Evolutionary conservation across 1,284 basidiomycete genomes (phyloP).

Genomic region (Cryptococcus jaspeensis): DNA sequence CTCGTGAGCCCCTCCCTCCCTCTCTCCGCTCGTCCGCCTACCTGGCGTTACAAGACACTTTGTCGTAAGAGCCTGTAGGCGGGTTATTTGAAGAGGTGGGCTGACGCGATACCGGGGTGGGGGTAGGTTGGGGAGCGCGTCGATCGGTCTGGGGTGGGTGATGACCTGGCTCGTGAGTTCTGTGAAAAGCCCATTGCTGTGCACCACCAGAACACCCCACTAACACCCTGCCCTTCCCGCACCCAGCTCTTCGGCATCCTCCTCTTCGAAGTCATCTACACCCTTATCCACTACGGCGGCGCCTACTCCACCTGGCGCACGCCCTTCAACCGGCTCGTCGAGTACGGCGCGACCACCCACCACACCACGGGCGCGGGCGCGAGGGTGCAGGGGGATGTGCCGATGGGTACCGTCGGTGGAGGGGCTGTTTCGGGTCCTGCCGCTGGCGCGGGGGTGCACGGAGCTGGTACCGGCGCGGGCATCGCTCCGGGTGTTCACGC

Average conservation of each 20-base stretch:
- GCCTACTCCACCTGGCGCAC: conserved; percentile 28
- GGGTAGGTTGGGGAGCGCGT: conserved; percentile 32
- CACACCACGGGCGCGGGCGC: not conserved
- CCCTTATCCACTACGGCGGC: conserved; percentile 27
- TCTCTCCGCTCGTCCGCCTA: no score
- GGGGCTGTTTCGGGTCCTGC: not conserved
- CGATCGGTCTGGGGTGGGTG: conserved; percentile 39
- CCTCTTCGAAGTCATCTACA: conserved; percentile 35
- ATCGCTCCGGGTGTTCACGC: not conserved
- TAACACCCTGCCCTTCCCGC: not conserved
- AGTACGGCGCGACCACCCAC: conserved; percentile 4
- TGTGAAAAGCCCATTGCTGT: no score
- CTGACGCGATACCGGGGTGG: no score
- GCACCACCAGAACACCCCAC: not conserved
- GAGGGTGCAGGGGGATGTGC: no score
- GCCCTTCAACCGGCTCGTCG: conserved; percentile 33
- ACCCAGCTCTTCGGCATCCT: conserved; percentile 37
- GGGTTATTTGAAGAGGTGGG: not conserved
- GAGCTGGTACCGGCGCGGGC: no score
- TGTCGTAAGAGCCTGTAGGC: no score
- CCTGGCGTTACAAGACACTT: no score
- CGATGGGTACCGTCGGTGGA: not conserved
- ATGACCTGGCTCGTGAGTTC: conserved; percentile 29
- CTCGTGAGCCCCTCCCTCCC: not conserved
- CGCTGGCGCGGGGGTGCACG: not conserved